Evolutionary conservation across 1,139 yeast genomes (phyloP), one percentile per base, ranked within the genome.

Genomic region (Yamadazyma triangularis): DNA sequence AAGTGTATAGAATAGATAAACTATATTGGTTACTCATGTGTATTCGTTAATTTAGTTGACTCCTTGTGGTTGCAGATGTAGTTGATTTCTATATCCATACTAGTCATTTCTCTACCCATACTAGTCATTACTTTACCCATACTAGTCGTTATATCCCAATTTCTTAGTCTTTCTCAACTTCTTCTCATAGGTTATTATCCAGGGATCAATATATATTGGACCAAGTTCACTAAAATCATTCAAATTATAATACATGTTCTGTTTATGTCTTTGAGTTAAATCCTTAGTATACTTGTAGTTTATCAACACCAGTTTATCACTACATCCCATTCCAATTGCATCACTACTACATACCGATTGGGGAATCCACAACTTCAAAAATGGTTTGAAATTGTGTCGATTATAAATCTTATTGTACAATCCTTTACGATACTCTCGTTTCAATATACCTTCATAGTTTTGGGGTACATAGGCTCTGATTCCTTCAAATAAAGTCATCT

Each of bases 401-500:
- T 50, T 53, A 36, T 46, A 62, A 13, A 40, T 37, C 13, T 30
- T 33, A 13, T 31, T 27, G 22, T 41, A 35, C 4, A 45, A 13
- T 4, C 47, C 47, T 25, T 34, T 40, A 8, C 40, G 34, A 37
- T 71, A 73, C 40, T 73, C 81, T 36, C 78, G 45, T 30, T 53
- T 51, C 18, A 78, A 48, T 0, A 73, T 50, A 3, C 42, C 37
- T 14, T 55, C 47, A 30, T 44, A 64, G 2, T 50, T 38, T 6
- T 47, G 44, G 0, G 86, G 85, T 14, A 77, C 65, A 28, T 54
- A 60, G 0, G 76, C 72, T 19, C 50, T 44, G 2, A 55, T 67
- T 4, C 84, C 83, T 47, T 77, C 84, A 45, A 71, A 77, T 14
- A 56, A 41, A 0, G 79, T 68, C 10, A 60, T 53, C 4, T 49